These are phyloP conservation scores for Trypanosoma grayi DNA, from an alignment of 208 protist species.

Conservation along the genomic window DNA sequence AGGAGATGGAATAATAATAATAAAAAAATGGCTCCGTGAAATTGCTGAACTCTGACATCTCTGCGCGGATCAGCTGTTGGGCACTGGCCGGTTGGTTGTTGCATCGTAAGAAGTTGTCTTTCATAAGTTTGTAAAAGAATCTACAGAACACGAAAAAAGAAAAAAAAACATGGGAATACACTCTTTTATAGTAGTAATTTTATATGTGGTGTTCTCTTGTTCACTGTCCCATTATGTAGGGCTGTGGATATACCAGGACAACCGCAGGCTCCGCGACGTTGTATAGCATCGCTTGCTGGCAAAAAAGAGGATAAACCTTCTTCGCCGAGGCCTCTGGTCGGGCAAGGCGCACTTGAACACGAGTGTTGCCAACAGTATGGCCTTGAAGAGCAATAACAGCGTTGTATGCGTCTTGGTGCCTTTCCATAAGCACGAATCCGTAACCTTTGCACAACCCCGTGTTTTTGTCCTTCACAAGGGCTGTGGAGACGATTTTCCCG, in stretches of 20 bases:
- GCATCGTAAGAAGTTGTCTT: slow-evolving; percentile 15
- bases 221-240: slow-evolving; percentile 21
- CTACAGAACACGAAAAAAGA: slow-evolving; percentile 8
- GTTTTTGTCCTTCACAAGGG: slow-evolving; percentile 71
- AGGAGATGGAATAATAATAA: background rate
- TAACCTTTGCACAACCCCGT: slow-evolving; percentile 70
- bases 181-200: background rate
- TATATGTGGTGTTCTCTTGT: slow-evolving; percentile 6
- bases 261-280: slow-evolving; percentile 30
- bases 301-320: slow-evolving; percentile 63
- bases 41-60: background rate
- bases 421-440: slow-evolving; percentile 81
- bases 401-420: slow-evolving; percentile 39
- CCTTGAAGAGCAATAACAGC: slow-evolving; percentile 64
- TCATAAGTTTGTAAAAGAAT: slow-evolving; percentile 16
- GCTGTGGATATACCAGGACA: slow-evolving; percentile 25
- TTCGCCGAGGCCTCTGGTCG: slow-evolving; percentile 62
- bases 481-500: slow-evolving; percentile 61
- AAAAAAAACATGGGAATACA: slow-evolving; percentile 14
- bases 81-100: slow-evolving; percentile 1
- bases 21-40: background rate
- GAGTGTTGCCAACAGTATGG: slow-evolving; percentile 33
- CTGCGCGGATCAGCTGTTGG: background rate
- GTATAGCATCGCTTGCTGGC: slow-evolving; percentile 59
- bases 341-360: slow-evolving; percentile 77